Conservation (phyloP, 352 stramenopile genomes). For the Globisporangium lucens region DNA sequence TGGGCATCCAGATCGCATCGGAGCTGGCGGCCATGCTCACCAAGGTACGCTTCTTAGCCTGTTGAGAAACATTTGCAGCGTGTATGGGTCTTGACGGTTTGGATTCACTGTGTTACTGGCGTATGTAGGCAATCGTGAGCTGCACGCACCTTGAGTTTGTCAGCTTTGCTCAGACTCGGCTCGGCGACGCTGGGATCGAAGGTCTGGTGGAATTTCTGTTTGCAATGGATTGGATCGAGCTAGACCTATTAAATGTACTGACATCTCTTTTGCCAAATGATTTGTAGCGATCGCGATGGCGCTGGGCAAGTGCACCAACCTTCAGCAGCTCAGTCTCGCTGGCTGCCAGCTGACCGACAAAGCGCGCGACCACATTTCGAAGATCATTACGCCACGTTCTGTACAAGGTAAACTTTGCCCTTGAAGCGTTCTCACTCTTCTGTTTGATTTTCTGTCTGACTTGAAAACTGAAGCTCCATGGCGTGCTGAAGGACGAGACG, state of each 20-base stretch:
- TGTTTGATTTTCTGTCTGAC: too few species aligned
- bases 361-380: conserved; percentile 43
- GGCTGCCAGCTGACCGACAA: conserved; percentile 49
- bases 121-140: conserved; percentile 27
- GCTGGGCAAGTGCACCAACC: conserved; percentile 34
- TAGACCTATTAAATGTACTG: background rate
- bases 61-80: too few species aligned
- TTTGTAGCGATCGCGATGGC: conserved; percentile 31
- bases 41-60: conserved; percentile 22
- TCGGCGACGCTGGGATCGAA: conserved; percentile 19
- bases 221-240: background rate
- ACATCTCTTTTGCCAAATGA: background rate
- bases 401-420: too few species aligned
- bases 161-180: conserved; percentile 15
- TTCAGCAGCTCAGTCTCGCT: conserved; percentile 44
- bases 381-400: conserved; percentile 48
- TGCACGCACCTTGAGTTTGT: conserved; percentile 18
- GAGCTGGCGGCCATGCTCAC: conserved; percentile 22
- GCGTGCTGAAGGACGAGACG: conserved; percentile 44
- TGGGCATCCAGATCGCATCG: conserved; percentile 28
- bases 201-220: background rate
- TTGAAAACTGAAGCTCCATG: conserved; percentile 34
- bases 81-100: background rate
- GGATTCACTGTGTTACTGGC: background rate
- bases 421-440: too few species aligned